Evolutionary conservation across 768 basidiomycete species (phyloP).

Genomic region (Leccinum uliginosum): DNA sequence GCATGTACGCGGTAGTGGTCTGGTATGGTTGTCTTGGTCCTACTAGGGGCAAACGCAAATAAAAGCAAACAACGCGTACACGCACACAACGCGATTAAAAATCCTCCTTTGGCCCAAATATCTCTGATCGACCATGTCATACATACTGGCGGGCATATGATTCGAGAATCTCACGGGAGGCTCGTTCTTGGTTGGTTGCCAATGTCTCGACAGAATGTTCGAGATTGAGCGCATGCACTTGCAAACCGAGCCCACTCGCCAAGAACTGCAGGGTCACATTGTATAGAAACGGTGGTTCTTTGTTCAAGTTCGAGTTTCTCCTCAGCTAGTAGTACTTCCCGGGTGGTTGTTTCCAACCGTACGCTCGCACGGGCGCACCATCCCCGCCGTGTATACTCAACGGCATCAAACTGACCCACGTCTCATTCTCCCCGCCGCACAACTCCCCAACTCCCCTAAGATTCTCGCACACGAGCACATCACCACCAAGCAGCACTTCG

Average conservation of each 20-base stretch:
- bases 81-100: too few species aligned
- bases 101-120: too few species aligned
- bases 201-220: too few species aligned
- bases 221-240: too few species aligned
- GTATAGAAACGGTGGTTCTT: too few species aligned
- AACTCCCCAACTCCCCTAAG: conserved; percentile 50
- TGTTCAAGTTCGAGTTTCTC: not conserved
- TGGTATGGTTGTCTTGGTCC: conserved; percentile 6
- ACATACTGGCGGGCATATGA: too few species aligned
- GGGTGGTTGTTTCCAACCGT: conserved; percentile 41
- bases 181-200: too few species aligned
- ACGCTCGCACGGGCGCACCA: conserved; percentile 69
- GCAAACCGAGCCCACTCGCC: too few species aligned
- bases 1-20: not conserved
- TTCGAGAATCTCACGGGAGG: too few species aligned
- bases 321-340: not conserved
- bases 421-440: conserved; percentile 18
- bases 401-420: conserved; percentile 54
- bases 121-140: too few species aligned
- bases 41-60: conserved; percentile 7
- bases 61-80: conserved; percentile 10
- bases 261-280: too few species aligned
- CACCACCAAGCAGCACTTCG: conserved; percentile 53
- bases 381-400: conserved; percentile 56
- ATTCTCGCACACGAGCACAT: conserved; percentile 69